These are phyloP conservation scores for Sphaerulina musiva DNA, from an alignment of 2,329 filamentous ascomycete species.

Conservation along the genomic window DNA sequence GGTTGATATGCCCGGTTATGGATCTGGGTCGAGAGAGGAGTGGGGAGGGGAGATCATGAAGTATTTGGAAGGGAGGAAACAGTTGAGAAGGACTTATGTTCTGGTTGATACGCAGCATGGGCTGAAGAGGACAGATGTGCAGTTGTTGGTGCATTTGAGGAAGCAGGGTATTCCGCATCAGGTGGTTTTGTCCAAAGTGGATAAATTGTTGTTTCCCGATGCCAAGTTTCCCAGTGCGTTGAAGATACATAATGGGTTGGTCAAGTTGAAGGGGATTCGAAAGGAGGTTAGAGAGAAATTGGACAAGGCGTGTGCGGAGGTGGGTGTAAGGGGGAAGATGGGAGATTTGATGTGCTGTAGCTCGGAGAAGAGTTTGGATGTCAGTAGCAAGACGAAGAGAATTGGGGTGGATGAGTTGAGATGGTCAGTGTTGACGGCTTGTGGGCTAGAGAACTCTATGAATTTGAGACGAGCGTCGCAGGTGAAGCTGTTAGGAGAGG, in stretches of 20 bases:
- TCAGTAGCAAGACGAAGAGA: conserved; percentile 46
- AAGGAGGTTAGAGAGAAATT: conserved; percentile 37
- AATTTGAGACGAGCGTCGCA: not conserved
- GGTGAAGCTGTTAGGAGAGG: conserved; percentile 2
- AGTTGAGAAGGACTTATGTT: conserved; percentile 59
- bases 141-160: conserved; percentile 52
- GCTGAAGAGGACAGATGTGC: conserved; percentile 54
- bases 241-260: conserved; percentile 27
- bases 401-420: conserved; percentile 57
- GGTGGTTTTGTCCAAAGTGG: conserved; percentile 60
- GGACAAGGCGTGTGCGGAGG: conserved; percentile 36
- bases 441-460: conserved; percentile 44
- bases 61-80: conserved; percentile 56
- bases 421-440: conserved; percentile 59
- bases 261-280: conserved; percentile 36
- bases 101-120: conserved; percentile 59
- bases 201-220: conserved; percentile 45
- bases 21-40: conserved; percentile 52
- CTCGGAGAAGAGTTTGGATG: conserved; percentile 43
- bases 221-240: conserved; percentile 23
- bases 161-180: conserved; percentile 56
- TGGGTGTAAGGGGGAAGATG: conserved; percentile 37
- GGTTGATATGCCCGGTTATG: conserved; percentile 67
- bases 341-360: conserved; percentile 58
- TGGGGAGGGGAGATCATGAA: conserved; percentile 65